These are phyloP conservation scores for Tylopilus sp. DNA, from an alignment of 1,284 basidiomycete species.

Conservation along the genomic window DNA sequence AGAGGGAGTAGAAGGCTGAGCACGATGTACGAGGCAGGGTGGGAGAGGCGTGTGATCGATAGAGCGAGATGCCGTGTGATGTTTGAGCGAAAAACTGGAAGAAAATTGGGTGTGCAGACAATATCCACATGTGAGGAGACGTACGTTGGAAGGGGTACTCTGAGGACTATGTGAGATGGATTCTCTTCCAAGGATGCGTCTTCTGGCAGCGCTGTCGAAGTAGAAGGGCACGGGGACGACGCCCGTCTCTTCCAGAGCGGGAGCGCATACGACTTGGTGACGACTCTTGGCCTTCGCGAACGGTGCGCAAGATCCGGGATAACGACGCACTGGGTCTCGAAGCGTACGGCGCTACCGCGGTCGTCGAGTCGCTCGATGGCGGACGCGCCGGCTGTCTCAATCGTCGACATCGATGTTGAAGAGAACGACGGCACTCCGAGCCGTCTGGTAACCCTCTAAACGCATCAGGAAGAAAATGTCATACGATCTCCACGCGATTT, in stretches of 20 bases:
- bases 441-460: neutral
- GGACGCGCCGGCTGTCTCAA: neutral
- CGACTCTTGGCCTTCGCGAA: constrained; percentile 46
- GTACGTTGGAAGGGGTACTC: constrained; percentile 60
- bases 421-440: neutral
- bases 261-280: constrained; percentile 60
- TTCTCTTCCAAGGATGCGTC: constrained; percentile 34
- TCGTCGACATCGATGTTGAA: constrained; percentile 18
- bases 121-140: constrained; percentile 4
- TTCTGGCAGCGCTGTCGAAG: constrained; percentile 21
- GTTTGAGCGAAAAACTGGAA: constrained; percentile 38
- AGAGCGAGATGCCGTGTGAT: constrained; percentile 37
- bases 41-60: constrained; percentile 35
- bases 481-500: constrained; percentile 20
- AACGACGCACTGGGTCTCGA: constrained; percentile 63
- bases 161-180: constrained; percentile 47
- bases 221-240: constrained; percentile 19
- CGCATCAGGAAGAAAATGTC: constrained; percentile 15
- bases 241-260: constrained; percentile 56
- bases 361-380: constrained; percentile 19
- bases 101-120: neutral
- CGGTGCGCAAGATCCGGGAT: constrained; percentile 52
- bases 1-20: constrained; percentile 23
- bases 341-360: constrained; percentile 48
- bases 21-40: constrained; percentile 48